A percentile compares a stretch with the other conserved stretches of the same genome.
Conservation (phyloP, 2,329 filamentous ascomycete species). For the Colletotrichum orchidophilum region DNA sequence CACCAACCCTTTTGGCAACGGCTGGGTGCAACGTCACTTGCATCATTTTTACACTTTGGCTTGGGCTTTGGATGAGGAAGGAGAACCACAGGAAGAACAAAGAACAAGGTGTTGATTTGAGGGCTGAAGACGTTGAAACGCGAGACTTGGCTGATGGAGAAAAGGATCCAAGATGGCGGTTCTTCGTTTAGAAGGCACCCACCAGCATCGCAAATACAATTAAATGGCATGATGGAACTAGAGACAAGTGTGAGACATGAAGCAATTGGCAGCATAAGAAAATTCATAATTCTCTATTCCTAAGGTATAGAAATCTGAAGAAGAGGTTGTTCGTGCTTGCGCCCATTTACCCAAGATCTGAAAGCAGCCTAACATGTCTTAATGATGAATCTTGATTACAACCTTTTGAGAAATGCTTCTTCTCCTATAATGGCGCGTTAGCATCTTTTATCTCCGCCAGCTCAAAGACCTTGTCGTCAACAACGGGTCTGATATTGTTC, state of each 20-base stretch:
- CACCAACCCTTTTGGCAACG: constrained; percentile 52
- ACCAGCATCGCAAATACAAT: too few species aligned
- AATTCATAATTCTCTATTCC: too few species aligned
- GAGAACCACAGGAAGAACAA: constrained; percentile 52
- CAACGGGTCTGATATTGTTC: constrained; percentile 41
- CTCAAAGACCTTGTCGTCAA: constrained; percentile 44
- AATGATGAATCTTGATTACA: constrained; percentile 41
- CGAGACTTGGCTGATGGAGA: constrained; percentile 49
- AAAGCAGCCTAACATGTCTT: too few species aligned
- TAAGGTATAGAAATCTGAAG: too few species aligned
- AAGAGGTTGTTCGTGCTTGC: too few species aligned
- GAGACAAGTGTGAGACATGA: too few species aligned
- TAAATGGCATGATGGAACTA: too few species aligned
- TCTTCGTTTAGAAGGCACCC: constrained; percentile 36
- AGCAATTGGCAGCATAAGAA: too few species aligned
- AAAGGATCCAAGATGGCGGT: constrained; percentile 47
- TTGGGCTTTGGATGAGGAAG: constrained; percentile 56
- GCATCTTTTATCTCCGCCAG: constrained; percentile 44
- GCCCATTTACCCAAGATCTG: not conserved
- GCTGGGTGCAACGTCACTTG: constrained; percentile 54
- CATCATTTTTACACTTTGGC: constrained; percentile 47
- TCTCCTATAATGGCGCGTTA: constrained; percentile 42
- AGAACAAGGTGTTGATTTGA: constrained; percentile 45
- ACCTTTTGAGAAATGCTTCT: constrained; percentile 51
- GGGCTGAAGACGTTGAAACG: constrained; percentile 50